A percentile compares a stretch with the other conserved stretches of the same genome.
Evolutionary conservation across 495 filamentous ascomycete genomes (phyloP).

Genomic region (Pseudoneurospora amorphoporcata): DNA sequence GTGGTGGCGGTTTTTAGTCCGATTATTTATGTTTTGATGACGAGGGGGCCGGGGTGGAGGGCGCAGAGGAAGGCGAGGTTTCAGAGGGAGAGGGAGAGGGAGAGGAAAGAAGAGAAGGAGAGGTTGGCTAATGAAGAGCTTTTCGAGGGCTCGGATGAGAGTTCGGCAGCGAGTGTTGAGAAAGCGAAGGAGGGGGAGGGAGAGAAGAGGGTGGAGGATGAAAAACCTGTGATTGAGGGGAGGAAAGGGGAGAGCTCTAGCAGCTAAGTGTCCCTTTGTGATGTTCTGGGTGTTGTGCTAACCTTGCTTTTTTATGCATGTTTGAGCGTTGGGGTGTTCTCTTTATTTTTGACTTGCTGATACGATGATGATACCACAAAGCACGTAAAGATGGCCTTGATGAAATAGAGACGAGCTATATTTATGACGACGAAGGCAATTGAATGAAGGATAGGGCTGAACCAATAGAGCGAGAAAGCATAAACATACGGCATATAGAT

Average conservation of each 20-base stretch:
- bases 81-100: conserved; percentile 13
- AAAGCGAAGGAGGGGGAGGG: background rate
- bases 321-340: background rate
- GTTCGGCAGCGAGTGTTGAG: background rate
- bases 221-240: background rate
- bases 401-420: background rate
- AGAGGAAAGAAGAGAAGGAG: conserved; percentile 11
- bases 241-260: background rate
- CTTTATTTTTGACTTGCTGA: background rate
- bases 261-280: background rate
- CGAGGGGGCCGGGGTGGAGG: conserved; percentile 32
- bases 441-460: background rate
- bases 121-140: background rate
- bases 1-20: conserved; percentile 27
- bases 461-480: background rate
- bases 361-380: background rate
- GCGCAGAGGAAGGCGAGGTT: conserved; percentile 24
- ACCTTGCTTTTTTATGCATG: background rate
- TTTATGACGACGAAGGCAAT: background rate
- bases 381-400: background rate
- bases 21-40: conserved; percentile 26
- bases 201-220: background rate
- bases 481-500: background rate
- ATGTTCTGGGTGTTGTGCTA: background rate
- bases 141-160: background rate